phyloP scores from a whole-genome alignment of 2,329 filamentous ascomycete genomes.

The Magnaporthiopsis rhizophila region DNA sequence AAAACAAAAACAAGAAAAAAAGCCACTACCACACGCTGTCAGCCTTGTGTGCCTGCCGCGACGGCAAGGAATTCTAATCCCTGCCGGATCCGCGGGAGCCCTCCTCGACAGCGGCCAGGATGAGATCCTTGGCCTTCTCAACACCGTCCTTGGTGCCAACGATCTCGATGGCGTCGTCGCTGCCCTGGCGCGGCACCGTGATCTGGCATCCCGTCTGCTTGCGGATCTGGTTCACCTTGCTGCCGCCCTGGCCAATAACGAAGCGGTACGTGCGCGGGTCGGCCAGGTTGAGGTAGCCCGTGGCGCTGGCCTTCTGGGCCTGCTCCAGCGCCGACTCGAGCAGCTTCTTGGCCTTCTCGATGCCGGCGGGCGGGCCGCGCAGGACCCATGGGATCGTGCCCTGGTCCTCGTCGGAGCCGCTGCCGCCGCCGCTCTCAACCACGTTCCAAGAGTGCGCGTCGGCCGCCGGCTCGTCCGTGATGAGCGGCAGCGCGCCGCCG shows the following conservation, averaged over 20 bases:
- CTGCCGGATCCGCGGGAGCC: slow-evolving; percentile 31
- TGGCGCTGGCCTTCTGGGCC: slow-evolving; percentile 60
- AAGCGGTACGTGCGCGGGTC: slow-evolving; percentile 85
- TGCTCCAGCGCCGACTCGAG: slow-evolving; percentile 68
- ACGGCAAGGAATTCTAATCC: slow-evolving; percentile 11
- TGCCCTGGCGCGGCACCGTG: slow-evolving; percentile 74
- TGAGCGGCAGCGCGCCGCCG: slow-evolving; percentile 62
- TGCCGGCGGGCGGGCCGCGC: slow-evolving; percentile 66
- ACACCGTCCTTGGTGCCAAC: slow-evolving; percentile 70
- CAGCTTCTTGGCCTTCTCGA: slow-evolving; percentile 71
- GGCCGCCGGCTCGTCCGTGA: slow-evolving; percentile 60
- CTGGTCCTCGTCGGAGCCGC: slow-evolving; percentile 34
- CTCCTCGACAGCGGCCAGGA: slow-evolving; percentile 71
- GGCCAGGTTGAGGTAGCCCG: slow-evolving; percentile 81
- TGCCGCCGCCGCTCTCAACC: slow-evolving; percentile 52
- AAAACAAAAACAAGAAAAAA: background rate
- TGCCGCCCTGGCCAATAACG: slow-evolving; percentile 82
- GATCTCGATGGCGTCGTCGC: slow-evolving; percentile 81
- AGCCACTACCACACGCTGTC: background rate
- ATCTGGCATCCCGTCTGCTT: slow-evolving; percentile 91
- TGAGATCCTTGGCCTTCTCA: slow-evolving; percentile 81
- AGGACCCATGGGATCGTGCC: slow-evolving; percentile 86
- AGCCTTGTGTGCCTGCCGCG: background rate
- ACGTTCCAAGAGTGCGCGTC: slow-evolving; percentile 79
- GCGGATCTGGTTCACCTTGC: slow-evolving; percentile 86